A percentile compares a stretch with the other conserved stretches of the same genome.
Evolutionary conservation across 352 stramenopile species (phyloP).

Genomic region (Globisporangium nunn): DNA sequence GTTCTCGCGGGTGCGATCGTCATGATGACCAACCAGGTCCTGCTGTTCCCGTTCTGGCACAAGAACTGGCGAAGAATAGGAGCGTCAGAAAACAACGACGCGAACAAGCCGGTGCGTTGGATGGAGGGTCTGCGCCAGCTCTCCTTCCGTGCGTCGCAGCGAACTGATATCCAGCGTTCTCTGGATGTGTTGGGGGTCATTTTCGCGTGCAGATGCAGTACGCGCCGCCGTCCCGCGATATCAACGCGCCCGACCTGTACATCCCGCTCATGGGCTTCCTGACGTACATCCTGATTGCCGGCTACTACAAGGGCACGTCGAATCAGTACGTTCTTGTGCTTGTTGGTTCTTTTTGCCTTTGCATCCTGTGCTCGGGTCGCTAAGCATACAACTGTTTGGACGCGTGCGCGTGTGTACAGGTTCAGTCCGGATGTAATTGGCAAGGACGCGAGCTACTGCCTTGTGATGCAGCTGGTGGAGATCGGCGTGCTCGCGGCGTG

Average conservation of each 20-base stretch:
- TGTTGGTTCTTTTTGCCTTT: background rate
- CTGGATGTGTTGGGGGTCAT: conserved; percentile 1
- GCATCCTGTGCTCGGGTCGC: background rate
- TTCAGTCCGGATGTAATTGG: conserved; percentile 96
- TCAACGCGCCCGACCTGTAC: conserved; percentile 98
- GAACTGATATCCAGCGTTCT: background rate
- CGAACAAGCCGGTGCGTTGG: conserved; percentile 41
- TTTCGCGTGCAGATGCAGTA: conserved; percentile 51
- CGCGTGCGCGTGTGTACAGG: conserved; percentile 23
- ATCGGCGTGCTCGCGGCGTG: conserved; percentile 92
- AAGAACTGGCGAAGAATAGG: conserved; percentile 82
- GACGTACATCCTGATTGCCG: conserved; percentile 97
- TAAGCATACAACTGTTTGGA: background rate
- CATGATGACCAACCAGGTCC: conserved; percentile 30
- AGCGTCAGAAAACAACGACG: conserved; percentile 40
- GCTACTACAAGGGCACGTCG: conserved; percentile 92
- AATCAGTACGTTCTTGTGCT: conserved; percentile 56
- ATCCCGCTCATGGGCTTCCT: conserved; percentile 98
- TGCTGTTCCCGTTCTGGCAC: conserved; percentile 84
- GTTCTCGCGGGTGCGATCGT: background rate
- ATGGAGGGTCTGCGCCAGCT: background rate
- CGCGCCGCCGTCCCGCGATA: conserved; percentile 90
- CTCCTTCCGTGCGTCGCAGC: background rate
- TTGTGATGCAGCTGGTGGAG: conserved; percentile 88
- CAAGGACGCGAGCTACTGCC: conserved; percentile 89